Percentiles rank a stretch among this genome's conserved stretches.
Conservation (phyloP, 176 grass and related monocot genomes). For the Eleusine coracana region DNA sequence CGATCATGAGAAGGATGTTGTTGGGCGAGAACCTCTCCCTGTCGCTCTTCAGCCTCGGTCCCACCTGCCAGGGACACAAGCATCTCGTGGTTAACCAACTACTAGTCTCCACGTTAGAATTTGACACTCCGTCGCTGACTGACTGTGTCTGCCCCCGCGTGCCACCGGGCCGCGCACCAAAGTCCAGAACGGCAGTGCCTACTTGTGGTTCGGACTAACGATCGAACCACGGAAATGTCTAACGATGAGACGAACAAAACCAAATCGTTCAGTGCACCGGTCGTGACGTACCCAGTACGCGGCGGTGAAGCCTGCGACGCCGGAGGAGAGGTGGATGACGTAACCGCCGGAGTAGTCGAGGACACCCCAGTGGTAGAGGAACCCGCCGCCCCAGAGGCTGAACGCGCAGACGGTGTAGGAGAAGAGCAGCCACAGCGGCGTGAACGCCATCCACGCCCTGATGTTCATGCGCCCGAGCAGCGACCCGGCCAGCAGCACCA, state of each 20-base stretch:
- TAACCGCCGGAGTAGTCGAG: constrained; percentile 94
- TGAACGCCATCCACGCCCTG: constrained; percentile 82
- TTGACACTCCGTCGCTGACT: not conserved
- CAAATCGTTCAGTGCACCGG: not conserved
- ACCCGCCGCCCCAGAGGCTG: constrained; percentile 83
- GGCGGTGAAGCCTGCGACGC: constrained; percentile 77
- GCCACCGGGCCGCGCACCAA: not conserved
- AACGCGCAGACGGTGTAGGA: constrained; percentile 77
- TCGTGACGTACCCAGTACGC: constrained; percentile 66
- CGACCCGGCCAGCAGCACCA: constrained; percentile 75
- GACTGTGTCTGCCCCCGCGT: not conserved
- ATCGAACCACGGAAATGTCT: not conserved
- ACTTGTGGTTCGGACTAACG: not conserved
- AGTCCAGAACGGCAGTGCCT: not conserved
- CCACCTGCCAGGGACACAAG: constrained; percentile 47
- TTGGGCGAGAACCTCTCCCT: constrained; percentile 76
- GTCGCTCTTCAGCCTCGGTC: constrained; percentile 67
- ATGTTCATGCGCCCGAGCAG: constrained; percentile 83
- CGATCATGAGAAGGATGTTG: constrained; percentile 74
- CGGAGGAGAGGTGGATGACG: constrained; percentile 89
- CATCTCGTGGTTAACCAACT: not conserved
- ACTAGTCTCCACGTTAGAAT: not conserved
- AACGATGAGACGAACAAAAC: not conserved
- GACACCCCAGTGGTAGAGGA: constrained; percentile 81
- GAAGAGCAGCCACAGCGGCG: constrained; percentile 68